phyloP scores from a whole-genome alignment of 129 eudicot species.

The Apium graveolens region DNA sequence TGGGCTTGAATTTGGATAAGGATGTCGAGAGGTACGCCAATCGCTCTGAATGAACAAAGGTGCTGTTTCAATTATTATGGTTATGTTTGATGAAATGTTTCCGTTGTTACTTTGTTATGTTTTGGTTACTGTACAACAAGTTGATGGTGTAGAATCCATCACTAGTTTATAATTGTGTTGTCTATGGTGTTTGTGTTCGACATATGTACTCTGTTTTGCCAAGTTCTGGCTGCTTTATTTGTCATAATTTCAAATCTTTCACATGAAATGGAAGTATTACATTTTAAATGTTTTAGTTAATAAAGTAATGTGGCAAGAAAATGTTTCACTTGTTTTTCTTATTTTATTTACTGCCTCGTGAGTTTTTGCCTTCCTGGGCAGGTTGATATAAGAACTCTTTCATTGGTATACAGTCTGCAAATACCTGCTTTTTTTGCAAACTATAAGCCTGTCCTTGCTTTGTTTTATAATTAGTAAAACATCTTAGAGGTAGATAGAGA shows the following conservation, averaged over 20 bases:
- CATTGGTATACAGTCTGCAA: too few species aligned
- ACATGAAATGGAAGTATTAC: not conserved
- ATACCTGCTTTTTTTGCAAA: too few species aligned
- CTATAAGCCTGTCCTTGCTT: not conserved
- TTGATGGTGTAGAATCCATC: not conserved
- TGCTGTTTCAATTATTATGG: not conserved
- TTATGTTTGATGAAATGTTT: not conserved
- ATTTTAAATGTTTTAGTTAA: not conserved
- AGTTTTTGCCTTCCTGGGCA: not conserved
- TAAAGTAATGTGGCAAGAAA: not conserved
- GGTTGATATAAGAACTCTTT: not conserved
- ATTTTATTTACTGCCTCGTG: not conserved
- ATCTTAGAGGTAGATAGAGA: too few species aligned
- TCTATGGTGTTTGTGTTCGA: not conserved
- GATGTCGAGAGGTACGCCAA: slow-evolving; percentile 1
- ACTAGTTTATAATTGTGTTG: not conserved
- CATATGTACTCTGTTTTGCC: not conserved
- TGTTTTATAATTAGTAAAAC: too few species aligned
- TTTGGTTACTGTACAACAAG: not conserved
- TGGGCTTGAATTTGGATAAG: slow-evolving; percentile 14
- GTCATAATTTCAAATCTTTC: not conserved
- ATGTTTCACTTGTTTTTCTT: not conserved
- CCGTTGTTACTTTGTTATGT: not conserved
- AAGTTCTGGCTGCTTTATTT: not conserved
- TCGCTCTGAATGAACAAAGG: not conserved